Base-by-base conservation (phyloP, 345 rosid genomes). In the Acer saccharum region DNA sequence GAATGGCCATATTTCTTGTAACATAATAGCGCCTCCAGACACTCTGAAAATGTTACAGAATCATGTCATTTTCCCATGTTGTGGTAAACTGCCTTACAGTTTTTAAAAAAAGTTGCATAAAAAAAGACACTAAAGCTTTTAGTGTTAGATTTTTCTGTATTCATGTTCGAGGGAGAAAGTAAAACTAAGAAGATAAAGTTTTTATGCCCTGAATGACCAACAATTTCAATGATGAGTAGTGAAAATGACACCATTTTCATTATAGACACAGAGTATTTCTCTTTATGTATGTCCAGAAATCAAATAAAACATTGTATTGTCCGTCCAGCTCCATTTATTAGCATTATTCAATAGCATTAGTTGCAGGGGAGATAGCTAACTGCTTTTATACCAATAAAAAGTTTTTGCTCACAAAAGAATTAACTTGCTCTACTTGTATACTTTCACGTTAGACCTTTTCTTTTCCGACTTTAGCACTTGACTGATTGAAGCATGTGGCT, bases 1-100 rank as follows among this genome's bases (percentile, higher is more conserved):
- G 81, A 74, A 83, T 20, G 54, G 97, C 94, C 71, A 80, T 90
- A 73, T 76, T 87, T 87, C 80, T 92, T 50, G 83, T 87, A 81
- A 85, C 89, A 73, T 41, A 58, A 80, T 87, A 88, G 20, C 92
- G 79, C 90, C 93, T 90, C 98, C 97, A 95, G 25, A 90, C 88
- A 81, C 94, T 90, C 97, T 95, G 85, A 50, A 77, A 65, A 74
- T 46, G 58, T 21, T n/a, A 74, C 61, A 67, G 77, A 77, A 73
- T 23, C 11, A 43, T 6, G 55, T 72, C 66, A 82, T 67, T 54
- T 52, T 68, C 73, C 71, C 68, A 73, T 25, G 13, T 10, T 13
- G 54, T 29, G 57, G n/a, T 17, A 18, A 52, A 65, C 65, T 4
- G 6, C 13, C 10, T 23, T 35, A 17, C 27, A 63, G 12, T 58